These are phyloP conservation scores for Pyrenochaeta sp. DNA, from an alignment of 2,329 filamentous ascomycete genomes.

Conservation along the genomic window DNA sequence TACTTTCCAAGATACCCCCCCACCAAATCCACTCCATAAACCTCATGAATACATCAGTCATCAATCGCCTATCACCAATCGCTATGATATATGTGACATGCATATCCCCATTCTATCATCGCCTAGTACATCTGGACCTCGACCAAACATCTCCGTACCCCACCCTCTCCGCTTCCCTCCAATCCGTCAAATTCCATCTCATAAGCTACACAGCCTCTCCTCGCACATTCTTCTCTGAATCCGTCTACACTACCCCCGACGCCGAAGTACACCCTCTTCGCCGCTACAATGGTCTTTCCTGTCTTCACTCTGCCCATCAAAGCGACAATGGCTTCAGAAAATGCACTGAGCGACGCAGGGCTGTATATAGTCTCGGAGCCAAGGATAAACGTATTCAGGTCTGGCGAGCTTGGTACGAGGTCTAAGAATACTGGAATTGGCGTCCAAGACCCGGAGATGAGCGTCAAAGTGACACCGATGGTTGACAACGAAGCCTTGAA, in stretches of 20 bases:
- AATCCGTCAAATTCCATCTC: slow-evolving; percentile 60
- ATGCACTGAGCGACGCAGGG: slow-evolving; percentile 73
- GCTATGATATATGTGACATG: background rate
- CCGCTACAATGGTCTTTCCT: slow-evolving; percentile 73
- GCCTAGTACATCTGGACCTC: slow-evolving; percentile 53
- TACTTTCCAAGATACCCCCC: slow-evolving; percentile 10
- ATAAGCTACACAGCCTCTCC: slow-evolving; percentile 54
- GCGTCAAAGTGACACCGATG: slow-evolving; percentile 65
- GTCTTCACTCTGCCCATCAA: slow-evolving; percentile 63
- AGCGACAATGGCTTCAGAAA: slow-evolving; percentile 71
- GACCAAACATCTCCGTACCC: slow-evolving; percentile 57
- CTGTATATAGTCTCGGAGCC: slow-evolving; percentile 88
- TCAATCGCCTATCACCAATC: background rate
- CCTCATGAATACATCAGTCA: background rate
- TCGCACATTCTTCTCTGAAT: slow-evolving; percentile 62
- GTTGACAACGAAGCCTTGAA: slow-evolving; percentile 66
- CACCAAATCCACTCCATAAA: background rate
- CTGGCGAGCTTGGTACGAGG: slow-evolving; percentile 58
- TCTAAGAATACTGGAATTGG: slow-evolving; percentile 63
- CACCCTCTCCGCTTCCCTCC: slow-evolving; percentile 53
- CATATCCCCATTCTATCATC: background rate
- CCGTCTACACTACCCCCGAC: slow-evolving; percentile 84
- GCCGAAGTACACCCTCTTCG: slow-evolving; percentile 84
- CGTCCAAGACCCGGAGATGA: slow-evolving; percentile 81
- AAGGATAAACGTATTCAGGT: slow-evolving; percentile 61